Base-by-base conservation (phyloP, 2,329 filamentous ascomycete species). In the Clarireedia hainanense region DNA sequence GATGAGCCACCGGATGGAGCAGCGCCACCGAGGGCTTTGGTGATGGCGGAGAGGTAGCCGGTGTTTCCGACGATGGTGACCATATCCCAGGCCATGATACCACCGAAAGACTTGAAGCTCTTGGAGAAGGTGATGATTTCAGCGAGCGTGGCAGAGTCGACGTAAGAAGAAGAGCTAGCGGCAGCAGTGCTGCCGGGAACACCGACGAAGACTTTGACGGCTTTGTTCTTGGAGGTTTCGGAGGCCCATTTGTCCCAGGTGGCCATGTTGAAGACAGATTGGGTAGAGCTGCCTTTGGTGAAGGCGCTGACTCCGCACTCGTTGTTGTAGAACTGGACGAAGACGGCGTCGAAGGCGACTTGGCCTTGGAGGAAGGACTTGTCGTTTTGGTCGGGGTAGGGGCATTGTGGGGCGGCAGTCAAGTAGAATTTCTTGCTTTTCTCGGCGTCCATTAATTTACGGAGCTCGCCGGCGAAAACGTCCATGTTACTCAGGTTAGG, bases 61-160 rank as follows among this genome's bases (percentile, higher is more conserved):
- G 15, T 24, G 24, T 56, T 56, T 12, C 30, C 54, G 12, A 52
- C 80, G 4, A 79, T 74, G 72, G 84, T 80, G n/a, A 74, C 78
- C 70, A 79, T 79, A 67, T 86, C 83, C 83, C 82, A 86, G 73
- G 84, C 74, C 83, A 86, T 85, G 34, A 83, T 75, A 40, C 83
- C 83, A 17, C 81, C 83, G 62, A 86, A 85, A 68, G 76, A 83
- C 12, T 71, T 67, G 64, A 76, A 85, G 51, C 70, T 66, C 69
- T 76, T 75, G 49, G 71, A 74, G 65, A 79, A 83, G 40, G 73
- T 56, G 59, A 85, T 75, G 40, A 83, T 73, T 6, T 72, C 67
- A 26, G 65, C 67, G 43, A 86, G 72, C 34, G 73, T 67, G 26
- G 63, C 61, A 5, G 75, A 73, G 9, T 69, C 63, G n/a, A 76